phyloP scores from a whole-genome alignment of 177 flowering plant species.

The Vitis hybrid region DNA sequence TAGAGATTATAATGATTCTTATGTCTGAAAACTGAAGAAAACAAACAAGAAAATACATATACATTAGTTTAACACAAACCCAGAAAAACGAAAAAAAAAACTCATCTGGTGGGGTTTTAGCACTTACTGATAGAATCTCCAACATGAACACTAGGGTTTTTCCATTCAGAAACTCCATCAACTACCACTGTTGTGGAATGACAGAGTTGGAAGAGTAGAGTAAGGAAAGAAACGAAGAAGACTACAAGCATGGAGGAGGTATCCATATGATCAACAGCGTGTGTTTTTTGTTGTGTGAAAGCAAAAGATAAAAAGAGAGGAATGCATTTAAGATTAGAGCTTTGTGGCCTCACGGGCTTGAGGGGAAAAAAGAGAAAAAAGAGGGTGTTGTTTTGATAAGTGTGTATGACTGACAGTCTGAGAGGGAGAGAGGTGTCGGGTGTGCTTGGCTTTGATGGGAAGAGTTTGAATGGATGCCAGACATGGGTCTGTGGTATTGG shows the following conservation, averaged over 20 bases:
- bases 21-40: slow-evolving; percentile 64
- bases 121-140: slow-evolving; percentile 83
- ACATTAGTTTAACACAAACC: background rate
- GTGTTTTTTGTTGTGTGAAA: background rate
- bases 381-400: slow-evolving; percentile 1
- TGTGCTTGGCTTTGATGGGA: slow-evolving; percentile 29
- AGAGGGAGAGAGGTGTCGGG: slow-evolving; percentile 30
- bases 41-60: background rate
- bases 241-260: slow-evolving; percentile 18
- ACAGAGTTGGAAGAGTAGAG: slow-evolving; percentile 23
- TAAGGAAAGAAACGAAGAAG: slow-evolving; percentile 21
- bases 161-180: slow-evolving; percentile 76
- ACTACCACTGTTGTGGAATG: slow-evolving; percentile 52
- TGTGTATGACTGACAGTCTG: slow-evolving; percentile 3
- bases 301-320: background rate
- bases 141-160: slow-evolving; percentile 53
- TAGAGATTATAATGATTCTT: slow-evolving; percentile 59
- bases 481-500: slow-evolving; percentile 11
- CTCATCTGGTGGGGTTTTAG: background rate
- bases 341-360: background rate
- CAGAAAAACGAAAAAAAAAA: background rate
- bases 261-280: slow-evolving; percentile 17
- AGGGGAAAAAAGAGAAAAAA: background rate
- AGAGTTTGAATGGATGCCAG: slow-evolving; percentile 36
- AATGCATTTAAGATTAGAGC: background rate